phyloP scores from a whole-genome alignment of 1,139 yeast species.

The Ashbya aceris region DNA sequence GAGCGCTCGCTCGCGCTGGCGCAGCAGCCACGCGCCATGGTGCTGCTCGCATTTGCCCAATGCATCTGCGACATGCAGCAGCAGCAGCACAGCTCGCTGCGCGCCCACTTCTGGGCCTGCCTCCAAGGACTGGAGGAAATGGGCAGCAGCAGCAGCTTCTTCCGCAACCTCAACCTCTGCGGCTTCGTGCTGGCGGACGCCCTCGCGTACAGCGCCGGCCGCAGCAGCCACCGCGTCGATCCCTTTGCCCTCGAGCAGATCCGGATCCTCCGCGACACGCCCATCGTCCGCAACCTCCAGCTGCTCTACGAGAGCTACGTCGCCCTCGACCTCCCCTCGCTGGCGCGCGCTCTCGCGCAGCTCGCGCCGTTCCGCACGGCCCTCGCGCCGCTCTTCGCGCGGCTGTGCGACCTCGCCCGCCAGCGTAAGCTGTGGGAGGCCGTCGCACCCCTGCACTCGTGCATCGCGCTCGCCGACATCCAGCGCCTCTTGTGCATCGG shows the following conservation, averaged over 20 bases:
- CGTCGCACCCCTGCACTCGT: slow-evolving; percentile 23
- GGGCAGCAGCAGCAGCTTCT: slow-evolving; percentile 14
- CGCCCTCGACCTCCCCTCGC: slow-evolving; percentile 9
- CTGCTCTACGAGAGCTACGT: slow-evolving; percentile 13
- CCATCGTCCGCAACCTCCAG: slow-evolving; percentile 12
- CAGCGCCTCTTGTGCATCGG: slow-evolving; percentile 14
- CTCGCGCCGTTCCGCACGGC: slow-evolving; percentile 8
- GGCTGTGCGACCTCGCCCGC: slow-evolving; percentile 15
- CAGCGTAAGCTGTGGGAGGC: slow-evolving; percentile 20
- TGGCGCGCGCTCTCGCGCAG: slow-evolving; percentile 11
- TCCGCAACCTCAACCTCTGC: slow-evolving; percentile 16
- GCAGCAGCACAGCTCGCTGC: slow-evolving; percentile 4
- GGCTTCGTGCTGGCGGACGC: slow-evolving; percentile 23
- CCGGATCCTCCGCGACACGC: slow-evolving; percentile 13
- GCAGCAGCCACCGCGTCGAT: slow-evolving; percentile 13
- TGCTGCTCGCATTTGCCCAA: slow-evolving; percentile 13
- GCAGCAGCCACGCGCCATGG: slow-evolving; percentile 16
- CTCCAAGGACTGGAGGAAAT: slow-evolving; percentile 21
- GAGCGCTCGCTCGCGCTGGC: slow-evolving; percentile 13
- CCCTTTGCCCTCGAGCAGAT: slow-evolving; percentile 27
- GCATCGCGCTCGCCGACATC: slow-evolving; percentile 23
- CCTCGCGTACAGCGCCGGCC: slow-evolving; percentile 9
- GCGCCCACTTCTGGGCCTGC: slow-evolving; percentile 13
- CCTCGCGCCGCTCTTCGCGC: slow-evolving; percentile 12
- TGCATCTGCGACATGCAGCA: slow-evolving; percentile 11